Evolutionary conservation across 208 protist genomes (phyloP).

Genomic region (Acanthamoeba castellanii): DNA sequence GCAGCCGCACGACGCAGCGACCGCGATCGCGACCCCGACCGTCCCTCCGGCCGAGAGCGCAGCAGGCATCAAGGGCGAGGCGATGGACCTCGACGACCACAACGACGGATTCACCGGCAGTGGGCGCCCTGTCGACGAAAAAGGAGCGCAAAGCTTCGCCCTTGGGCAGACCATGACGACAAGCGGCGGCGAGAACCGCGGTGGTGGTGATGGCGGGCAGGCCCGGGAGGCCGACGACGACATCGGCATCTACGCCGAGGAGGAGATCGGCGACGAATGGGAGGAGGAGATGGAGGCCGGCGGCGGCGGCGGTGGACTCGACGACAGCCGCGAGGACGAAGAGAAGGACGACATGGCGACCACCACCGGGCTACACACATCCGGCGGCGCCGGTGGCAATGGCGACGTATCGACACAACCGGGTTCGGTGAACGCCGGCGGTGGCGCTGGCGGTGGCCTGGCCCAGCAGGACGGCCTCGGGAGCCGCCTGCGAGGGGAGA

Average conservation of each 20-base stretch:
- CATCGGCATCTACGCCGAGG: conserved; percentile 60
- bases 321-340: conserved; percentile 32
- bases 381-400: neutral
- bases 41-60: neutral
- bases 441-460: neutral
- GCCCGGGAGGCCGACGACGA: neutral
- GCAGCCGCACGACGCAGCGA: neutral
- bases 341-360: neutral
- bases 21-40: neutral
- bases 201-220: neutral
- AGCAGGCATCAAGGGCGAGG: neutral
- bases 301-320: neutral
- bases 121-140: neutral
- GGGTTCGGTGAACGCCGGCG: no score
- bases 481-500: neutral
- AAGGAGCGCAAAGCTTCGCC: neutral
- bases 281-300: conserved; percentile 43
- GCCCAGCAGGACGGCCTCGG: neutral
- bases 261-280: conserved; percentile 59
- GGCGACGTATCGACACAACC: neutral
- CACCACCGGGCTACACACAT: neutral
- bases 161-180: neutral
- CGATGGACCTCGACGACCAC: neutral
- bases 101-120: neutral
- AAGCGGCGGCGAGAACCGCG: no score